These are phyloP conservation scores for Aspergillus uvarum DNA, from an alignment of 2,329 filamentous ascomycete genomes.

Conservation along the genomic window DNA sequence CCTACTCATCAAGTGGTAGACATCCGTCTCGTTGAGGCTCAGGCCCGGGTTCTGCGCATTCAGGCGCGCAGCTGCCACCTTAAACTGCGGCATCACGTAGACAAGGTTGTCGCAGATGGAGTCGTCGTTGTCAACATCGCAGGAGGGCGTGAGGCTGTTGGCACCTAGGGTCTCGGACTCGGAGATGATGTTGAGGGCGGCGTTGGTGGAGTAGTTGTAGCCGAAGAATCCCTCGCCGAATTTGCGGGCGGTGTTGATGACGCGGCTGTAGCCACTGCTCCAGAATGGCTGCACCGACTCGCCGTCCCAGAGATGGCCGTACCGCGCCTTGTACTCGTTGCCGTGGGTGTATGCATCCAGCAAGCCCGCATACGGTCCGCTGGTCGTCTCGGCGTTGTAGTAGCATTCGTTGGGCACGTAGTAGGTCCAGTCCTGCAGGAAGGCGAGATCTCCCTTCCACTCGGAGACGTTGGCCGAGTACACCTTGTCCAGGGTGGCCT, in stretches of 20 bases:
- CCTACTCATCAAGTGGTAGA: constrained; percentile 25
- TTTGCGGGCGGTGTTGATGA: constrained; percentile 25
- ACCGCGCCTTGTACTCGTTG: constrained; percentile 20
- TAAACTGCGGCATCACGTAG: constrained; percentile 13
- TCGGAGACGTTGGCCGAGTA: constrained; percentile 2
- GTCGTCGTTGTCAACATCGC: constrained; percentile 14
- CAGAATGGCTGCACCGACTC: constrained; percentile 20
- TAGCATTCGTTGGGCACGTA: constrained; percentile 20
- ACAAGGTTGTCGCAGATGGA: constrained; percentile 14
- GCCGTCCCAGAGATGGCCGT: constrained; percentile 22
- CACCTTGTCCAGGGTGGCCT: constrained; percentile 19
- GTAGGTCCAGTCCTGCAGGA: constrained; percentile 24
- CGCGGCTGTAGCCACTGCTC: constrained; percentile 20
- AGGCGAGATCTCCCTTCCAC: constrained; percentile 20
- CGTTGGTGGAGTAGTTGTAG: constrained; percentile 20
- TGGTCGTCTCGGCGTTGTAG: constrained; percentile 18
- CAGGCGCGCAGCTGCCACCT: constrained; percentile 21
- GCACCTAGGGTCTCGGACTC: constrained; percentile 21
- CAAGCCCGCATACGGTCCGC: constrained; percentile 21
- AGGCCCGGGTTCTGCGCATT: constrained; percentile 23
- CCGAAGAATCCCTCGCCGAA: constrained; percentile 27
- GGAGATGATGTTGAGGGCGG: constrained; percentile 25
- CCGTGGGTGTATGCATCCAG: constrained; percentile 18
- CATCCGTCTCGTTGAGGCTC: constrained; percentile 18
- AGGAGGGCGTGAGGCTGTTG: constrained; percentile 21